Conservation (phyloP, 495 filamentous ascomycete species). For the Endocarpon pusillum region DNA sequence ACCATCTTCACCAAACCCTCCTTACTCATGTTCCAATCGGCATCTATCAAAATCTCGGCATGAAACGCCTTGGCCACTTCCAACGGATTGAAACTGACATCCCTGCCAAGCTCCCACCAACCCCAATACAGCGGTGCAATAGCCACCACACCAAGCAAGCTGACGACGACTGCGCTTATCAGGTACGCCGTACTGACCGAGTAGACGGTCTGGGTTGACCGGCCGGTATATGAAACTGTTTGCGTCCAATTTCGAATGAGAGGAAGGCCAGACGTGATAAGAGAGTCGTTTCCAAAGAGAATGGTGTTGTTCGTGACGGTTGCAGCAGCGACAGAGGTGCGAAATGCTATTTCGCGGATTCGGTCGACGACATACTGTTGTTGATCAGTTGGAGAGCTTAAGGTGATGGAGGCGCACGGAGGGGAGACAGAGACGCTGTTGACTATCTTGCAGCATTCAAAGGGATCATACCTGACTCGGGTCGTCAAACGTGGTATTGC, state of each 20-base stretch:
- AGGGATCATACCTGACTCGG: no score
- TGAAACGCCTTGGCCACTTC: conserved; percentile 1
- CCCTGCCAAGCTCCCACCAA: not conserved
- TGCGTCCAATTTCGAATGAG: no score
- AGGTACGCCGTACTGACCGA: not conserved
- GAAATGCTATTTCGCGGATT: conserved; percentile 1
- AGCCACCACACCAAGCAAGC: not conserved
- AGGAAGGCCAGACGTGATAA: not conserved
- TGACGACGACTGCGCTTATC: not conserved
- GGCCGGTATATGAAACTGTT: not conserved
- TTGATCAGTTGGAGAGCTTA: not conserved
- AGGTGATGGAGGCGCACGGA: not conserved
- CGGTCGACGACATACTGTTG: not conserved
- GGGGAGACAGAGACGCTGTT: no score
- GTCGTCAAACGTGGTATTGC: no score
- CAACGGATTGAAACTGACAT: not conserved
- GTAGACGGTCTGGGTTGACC: not conserved
- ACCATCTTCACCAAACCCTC: no score
- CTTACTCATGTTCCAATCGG: no score
- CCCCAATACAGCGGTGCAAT: not conserved
- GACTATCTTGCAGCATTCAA: no score
- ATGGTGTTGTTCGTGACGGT: no score
- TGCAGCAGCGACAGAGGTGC: not conserved
- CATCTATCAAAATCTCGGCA: no score
- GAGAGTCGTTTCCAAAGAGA: not conserved